Evolutionary conservation across 495 filamentous ascomycete genomes (phyloP), one percentile per base, ranked within the genome.

Genomic region (Lindgomyces ingoldianus): DNA sequence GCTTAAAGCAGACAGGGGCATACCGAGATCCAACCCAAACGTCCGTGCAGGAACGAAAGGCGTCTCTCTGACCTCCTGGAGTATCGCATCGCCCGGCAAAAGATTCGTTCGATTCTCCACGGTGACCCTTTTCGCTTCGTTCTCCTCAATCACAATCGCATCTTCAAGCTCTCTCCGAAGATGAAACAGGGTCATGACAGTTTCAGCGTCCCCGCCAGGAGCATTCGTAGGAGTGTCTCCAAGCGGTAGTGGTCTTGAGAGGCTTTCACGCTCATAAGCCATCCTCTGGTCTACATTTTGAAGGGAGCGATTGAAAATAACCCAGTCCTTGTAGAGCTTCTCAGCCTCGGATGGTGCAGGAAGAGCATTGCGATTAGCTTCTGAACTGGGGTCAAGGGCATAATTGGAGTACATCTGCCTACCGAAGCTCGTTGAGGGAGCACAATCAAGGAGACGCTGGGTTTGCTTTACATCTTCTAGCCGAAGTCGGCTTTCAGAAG

Each of bases 321-420:
- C 48, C 63, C 63, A 66, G 24, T 66, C 63, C 41, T 49, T 60
- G 29, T 66, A 66, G 1, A 66, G 48, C 46, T 66, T 55, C 21
- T 60, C 55, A 6, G 63, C 63, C 46, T 66, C 63, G 1, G 63
- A 60, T 1, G 63, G 63, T 8, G 63, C 25, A 21, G 63, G 63
- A 4, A 66, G 49, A 0, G 55, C 54, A 33, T 60, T 53, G 1
- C 45, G 62, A 19, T 12, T 47, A 19, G 42, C 9, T 19, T 29
- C 44, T 3, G 62, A 59, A 9, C 29, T 33, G 55, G 46, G 33
- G 8, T 18, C 61, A 41, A 64, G 24, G 22, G 56, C 56, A 29
- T 60, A 55, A 14, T 3, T 66, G 55, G 47, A 54, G 56, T 66
- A 66, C 33, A 53, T 47, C 6, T 66, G 63, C 19, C 63, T 56